phyloP scores from a whole-genome alignment of 805 yeast species.

The Grigorovia humatica region DNA sequence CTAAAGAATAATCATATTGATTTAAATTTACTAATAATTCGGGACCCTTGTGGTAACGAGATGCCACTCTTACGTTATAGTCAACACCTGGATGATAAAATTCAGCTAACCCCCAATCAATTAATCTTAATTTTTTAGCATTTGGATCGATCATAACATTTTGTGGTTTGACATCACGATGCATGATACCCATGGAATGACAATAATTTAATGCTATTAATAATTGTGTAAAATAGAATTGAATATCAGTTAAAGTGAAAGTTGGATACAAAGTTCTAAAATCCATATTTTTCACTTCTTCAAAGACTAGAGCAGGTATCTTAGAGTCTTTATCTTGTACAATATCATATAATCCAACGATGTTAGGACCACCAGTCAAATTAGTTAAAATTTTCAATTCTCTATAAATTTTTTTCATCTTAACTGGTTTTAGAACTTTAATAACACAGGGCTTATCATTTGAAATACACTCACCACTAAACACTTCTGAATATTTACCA shows the following conservation, averaged over 20 bases:
- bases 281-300: slow-evolving; percentile 74
- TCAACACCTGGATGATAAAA: slow-evolving; percentile 85
- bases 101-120: slow-evolving; percentile 94
- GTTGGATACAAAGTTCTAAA: slow-evolving; percentile 80
- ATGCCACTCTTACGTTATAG: slow-evolving; percentile 85
- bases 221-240: slow-evolving; percentile 79
- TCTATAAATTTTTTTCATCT: slow-evolving; percentile 82
- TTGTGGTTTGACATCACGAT: slow-evolving; percentile 93
- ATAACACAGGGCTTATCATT: slow-evolving; percentile 64
- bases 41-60: slow-evolving; percentile 87
- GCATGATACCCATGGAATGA: slow-evolving; percentile 83
- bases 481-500: slow-evolving; percentile 91
- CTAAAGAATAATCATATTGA: slow-evolving; percentile 79
- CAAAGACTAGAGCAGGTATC: slow-evolving; percentile 84
- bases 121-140: slow-evolving; percentile 63
- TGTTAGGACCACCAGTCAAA: slow-evolving; percentile 73
- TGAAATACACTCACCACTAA: slow-evolving; percentile 63
- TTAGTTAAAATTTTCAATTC: slow-evolving; percentile 83
- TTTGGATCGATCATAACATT: slow-evolving; percentile 83
- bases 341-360: slow-evolving; percentile 67
- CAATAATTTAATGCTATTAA: slow-evolving; percentile 77
- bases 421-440: slow-evolving; percentile 88
- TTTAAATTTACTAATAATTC: slow-evolving; percentile 75
- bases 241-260: slow-evolving; percentile 62
- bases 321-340: slow-evolving; percentile 77